phyloP scores from a whole-genome alignment of 2,329 filamentous ascomycete species.

The Didymella segeticola region DNA sequence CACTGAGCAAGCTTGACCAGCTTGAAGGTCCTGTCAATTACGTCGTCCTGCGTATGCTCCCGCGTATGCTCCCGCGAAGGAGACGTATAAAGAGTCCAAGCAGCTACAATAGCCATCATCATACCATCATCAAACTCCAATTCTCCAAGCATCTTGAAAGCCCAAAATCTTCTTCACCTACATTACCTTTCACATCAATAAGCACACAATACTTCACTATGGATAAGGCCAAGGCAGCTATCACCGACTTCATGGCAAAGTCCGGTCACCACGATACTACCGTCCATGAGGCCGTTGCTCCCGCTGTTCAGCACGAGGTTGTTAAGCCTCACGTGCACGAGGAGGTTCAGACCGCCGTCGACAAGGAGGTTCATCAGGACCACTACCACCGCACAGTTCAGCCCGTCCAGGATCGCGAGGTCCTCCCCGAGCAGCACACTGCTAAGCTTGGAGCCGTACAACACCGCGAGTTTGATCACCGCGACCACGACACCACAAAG shows the following conservation, averaged over 20 bases:
- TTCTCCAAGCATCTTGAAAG: background rate
- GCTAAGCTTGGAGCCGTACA: slow-evolving; percentile 66
- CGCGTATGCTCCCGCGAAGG: slow-evolving; percentile 8
- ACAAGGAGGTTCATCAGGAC: slow-evolving; percentile 74
- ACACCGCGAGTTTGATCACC: slow-evolving; percentile 68
- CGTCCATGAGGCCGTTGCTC: slow-evolving; percentile 69
- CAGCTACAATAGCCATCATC: slow-evolving; percentile 17
- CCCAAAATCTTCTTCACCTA: background rate
- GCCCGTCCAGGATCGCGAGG: slow-evolving; percentile 64
- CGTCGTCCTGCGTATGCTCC: slow-evolving; percentile 27
- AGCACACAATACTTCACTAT: slow-evolving; percentile 44
- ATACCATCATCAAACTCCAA: slow-evolving; percentile 19
- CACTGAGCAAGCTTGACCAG: slow-evolving; percentile 7
- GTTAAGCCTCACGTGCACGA: slow-evolving; percentile 68
- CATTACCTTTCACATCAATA: background rate
- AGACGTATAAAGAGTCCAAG: slow-evolving; percentile 30
- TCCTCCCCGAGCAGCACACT: slow-evolving; percentile 67
- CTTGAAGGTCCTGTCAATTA: slow-evolving; percentile 26
- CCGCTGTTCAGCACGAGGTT: slow-evolving; percentile 66
- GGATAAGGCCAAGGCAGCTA: slow-evolving; percentile 70
- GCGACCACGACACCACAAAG: slow-evolving; percentile 54
- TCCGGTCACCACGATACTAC: slow-evolving; percentile 73
- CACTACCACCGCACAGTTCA: slow-evolving; percentile 75
- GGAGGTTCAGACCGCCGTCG: slow-evolving; percentile 66
- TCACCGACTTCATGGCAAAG: slow-evolving; percentile 65